Evolutionary conservation across 768 basidiomycete species (phyloP).

Genomic region (Holtermannia corniformis): DNA sequence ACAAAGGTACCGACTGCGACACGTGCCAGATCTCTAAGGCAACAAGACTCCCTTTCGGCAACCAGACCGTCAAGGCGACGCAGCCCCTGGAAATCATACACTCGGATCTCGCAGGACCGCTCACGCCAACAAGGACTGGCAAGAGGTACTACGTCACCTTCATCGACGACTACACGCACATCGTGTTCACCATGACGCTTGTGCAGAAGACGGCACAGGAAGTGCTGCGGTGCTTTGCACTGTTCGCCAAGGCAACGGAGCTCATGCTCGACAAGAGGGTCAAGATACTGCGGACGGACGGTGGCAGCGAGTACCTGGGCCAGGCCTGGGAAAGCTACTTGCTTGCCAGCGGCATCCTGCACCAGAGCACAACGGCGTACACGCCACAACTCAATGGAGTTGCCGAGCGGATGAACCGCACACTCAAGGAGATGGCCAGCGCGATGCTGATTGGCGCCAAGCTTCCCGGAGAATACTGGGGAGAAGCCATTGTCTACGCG

Average conservation of each 20-base stretch:
- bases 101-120: constrained; percentile 12
- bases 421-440: constrained; percentile 15
- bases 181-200: background rate
- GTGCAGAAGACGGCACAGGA: background rate
- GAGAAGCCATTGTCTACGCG: constrained; percentile 2
- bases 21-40: constrained; percentile 9
- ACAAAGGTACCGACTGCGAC: constrained; percentile 11
- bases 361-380: constrained; percentile 11
- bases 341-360: constrained; percentile 1
- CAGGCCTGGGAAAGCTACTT: background rate
- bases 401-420: constrained; percentile 18
- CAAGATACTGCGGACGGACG: constrained; percentile 12
- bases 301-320: constrained; percentile 10
- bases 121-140: background rate
- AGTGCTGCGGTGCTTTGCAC: background rate
- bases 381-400: constrained; percentile 12
- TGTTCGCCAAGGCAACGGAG: constrained; percentile 1
- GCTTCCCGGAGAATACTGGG: constrained; percentile 9
- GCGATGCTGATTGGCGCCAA: constrained; percentile 9
- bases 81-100: constrained; percentile 10
- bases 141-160: constrained; percentile 7
- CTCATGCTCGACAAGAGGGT: constrained; percentile 6
- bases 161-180: constrained; percentile 11
- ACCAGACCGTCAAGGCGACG: constrained; percentile 3
- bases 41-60: constrained; percentile 4